Percentiles rank a stretch among this genome's conserved stretches.
Evolutionary conservation across 352 stramenopile genomes (phyloP).

Genomic region (Phytophthora melonis): DNA sequence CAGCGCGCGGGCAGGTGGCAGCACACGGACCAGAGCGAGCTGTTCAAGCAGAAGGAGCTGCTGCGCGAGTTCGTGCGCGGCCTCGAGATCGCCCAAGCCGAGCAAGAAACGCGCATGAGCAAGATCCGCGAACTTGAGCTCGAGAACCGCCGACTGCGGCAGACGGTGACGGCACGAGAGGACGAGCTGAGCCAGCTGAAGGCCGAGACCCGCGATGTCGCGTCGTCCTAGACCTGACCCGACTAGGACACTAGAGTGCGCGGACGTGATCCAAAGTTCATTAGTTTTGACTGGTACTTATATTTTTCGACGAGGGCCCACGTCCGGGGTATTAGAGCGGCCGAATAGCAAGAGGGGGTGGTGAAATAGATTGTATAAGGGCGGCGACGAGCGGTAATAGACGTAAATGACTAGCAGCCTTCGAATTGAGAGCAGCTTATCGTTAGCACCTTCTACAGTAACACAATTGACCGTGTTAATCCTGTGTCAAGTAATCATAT

Average conservation of each 20-base stretch:
- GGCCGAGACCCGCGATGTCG: slow-evolving; percentile 12
- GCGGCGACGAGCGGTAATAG: background rate
- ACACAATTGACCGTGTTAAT: too few relatives aligned
- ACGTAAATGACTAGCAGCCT: background rate
- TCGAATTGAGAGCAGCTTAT: too few relatives aligned
- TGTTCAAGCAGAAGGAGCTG: slow-evolving; percentile 58
- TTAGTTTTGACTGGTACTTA: slow-evolving; percentile 13
- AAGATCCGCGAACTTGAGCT: slow-evolving; percentile 77
- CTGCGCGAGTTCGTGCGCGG: slow-evolving; percentile 77
- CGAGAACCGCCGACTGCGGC: slow-evolving; percentile 66
- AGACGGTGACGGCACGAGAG: slow-evolving; percentile 52
- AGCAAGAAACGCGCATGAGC: slow-evolving; percentile 79
- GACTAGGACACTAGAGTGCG: slow-evolving; percentile 1
- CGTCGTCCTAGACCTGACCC: slow-evolving; percentile 26
- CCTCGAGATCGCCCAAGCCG: slow-evolving; percentile 74
- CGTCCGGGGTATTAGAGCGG: slow-evolving; percentile 23
- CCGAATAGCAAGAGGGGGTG: slow-evolving; percentile 9
- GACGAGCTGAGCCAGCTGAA: slow-evolving; percentile 48
- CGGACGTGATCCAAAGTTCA: slow-evolving; percentile 10
- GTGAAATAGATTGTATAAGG: slow-evolving; percentile 31
- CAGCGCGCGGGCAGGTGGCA: slow-evolving; percentile 51
- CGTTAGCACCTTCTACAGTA: too few relatives aligned
- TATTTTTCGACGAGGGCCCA: slow-evolving; percentile 29
- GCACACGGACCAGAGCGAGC: slow-evolving; percentile 38
- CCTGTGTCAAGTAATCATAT: too few relatives aligned